Conservation (phyloP, 2,329 filamentous ascomycete genomes). For the Curvularia sp. region DNA sequence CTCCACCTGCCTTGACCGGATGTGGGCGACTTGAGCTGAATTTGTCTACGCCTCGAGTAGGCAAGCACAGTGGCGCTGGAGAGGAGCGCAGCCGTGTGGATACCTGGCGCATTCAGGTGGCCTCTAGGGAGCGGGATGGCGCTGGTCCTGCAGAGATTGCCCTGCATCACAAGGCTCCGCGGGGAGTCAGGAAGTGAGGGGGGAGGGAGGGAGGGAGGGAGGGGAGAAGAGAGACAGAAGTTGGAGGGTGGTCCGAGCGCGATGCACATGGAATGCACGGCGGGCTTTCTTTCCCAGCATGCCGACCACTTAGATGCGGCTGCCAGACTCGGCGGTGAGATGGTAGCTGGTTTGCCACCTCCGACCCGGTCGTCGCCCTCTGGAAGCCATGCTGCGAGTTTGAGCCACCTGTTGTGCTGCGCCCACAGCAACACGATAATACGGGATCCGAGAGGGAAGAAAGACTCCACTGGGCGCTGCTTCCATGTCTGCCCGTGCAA, state of each 20-base stretch:
- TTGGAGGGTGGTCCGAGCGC: constrained; percentile 9
- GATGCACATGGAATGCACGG: constrained; percentile 29
- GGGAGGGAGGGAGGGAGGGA: background rate
- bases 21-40: background rate
- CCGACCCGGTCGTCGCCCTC: background rate
- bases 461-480: background rate
- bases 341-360: constrained; percentile 25
- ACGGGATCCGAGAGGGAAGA: too few relatives aligned
- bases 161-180: constrained; percentile 28
- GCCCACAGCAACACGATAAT: background rate
- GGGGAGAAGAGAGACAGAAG: background rate
- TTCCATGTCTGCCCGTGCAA: background rate
- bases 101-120: constrained; percentile 17
- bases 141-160: constrained; percentile 27
- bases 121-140: constrained; percentile 28
- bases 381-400: constrained; percentile 14
- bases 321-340: constrained; percentile 29
- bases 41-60: background rate
- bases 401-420: constrained; percentile 5
- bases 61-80: constrained; percentile 17
- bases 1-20: constrained; percentile 3
- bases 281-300: constrained; percentile 22
- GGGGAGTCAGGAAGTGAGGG: constrained; percentile 15
- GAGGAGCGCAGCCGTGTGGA: constrained; percentile 8
- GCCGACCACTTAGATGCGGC: constrained; percentile 26